phyloP scores from a whole-genome alignment of 306 rosid species.

The Vicia sativa region DNA sequence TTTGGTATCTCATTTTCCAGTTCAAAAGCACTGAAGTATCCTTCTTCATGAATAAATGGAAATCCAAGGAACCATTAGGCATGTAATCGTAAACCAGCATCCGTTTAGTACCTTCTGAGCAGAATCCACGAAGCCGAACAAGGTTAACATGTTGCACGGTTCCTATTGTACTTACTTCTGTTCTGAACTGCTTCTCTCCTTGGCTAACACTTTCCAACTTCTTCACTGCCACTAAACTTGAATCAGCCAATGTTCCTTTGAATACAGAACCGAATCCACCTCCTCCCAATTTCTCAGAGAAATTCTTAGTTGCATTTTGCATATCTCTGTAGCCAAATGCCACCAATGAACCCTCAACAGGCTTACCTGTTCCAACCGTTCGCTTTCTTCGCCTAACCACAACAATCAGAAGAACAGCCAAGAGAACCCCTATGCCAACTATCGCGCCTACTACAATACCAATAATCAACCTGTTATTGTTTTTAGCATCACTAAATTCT shows the following conservation, averaged over 20 bases:
- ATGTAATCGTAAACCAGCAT: constrained; percentile 81
- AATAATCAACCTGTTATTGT: constrained; percentile 23
- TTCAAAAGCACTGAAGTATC: constrained; percentile 42
- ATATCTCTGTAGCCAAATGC: constrained; percentile 56
- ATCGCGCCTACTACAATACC: constrained; percentile 45
- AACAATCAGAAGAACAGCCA: constrained; percentile 41
- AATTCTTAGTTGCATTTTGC: constrained; percentile 61
- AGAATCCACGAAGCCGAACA: constrained; percentile 78
- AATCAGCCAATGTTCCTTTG: constrained; percentile 70
- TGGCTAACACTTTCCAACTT: constrained; percentile 73
- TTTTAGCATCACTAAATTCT: constrained; percentile 40
- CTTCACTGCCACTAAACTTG: constrained; percentile 74
- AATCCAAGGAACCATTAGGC: constrained; percentile 74
- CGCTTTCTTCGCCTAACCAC: constrained; percentile 38
- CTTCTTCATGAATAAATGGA: constrained; percentile 53
- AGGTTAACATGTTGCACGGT: constrained; percentile 86
- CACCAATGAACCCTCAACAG: constrained; percentile 48
- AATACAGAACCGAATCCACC: constrained; percentile 91
- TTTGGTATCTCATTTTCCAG: constrained; percentile 74
- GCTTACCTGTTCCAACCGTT: constrained; percentile 35
- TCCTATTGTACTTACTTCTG: constrained; percentile 80
- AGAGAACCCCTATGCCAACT: constrained; percentile 35
- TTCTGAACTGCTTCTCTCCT: constrained; percentile 84
- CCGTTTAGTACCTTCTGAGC: constrained; percentile 63
- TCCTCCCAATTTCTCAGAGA: constrained; percentile 82